Percentiles rank a stretch among this genome's conserved stretches.
These are phyloP conservation scores for Globisporangium cederbergense DNA, from an alignment of 352 stramenopile genomes.

Conservation along the genomic window DNA sequence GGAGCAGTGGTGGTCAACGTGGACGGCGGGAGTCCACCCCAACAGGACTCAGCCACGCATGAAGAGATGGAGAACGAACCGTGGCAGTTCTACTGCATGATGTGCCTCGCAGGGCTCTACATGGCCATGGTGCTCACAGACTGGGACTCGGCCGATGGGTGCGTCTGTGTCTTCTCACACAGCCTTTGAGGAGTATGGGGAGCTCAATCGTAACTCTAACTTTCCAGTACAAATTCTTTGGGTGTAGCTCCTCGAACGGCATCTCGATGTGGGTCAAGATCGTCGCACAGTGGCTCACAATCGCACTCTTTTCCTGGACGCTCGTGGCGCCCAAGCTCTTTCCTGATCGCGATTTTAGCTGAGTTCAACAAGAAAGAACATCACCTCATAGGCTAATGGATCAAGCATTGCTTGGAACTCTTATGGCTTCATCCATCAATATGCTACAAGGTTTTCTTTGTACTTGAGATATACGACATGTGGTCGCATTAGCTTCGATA, in stretches of 20 bases:
- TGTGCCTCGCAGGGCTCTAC: constrained; percentile 90
- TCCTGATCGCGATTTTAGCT: constrained; percentile 90
- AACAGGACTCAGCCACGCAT: background rate
- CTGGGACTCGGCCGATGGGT: constrained; percentile 87
- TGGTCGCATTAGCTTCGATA: too few species aligned
- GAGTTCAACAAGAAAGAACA: background rate
- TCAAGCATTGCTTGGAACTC: too few species aligned
- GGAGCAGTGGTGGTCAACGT: constrained; percentile 47
- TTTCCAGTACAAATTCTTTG: background rate
- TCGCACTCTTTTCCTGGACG: constrained; percentile 94
- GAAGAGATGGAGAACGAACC: constrained; percentile 38
- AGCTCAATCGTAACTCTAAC: too few species aligned
- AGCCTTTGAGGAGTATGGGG: too few species aligned
- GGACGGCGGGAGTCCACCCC: background rate
- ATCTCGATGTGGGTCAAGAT: constrained; percentile 97
- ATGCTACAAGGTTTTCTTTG: too few species aligned
- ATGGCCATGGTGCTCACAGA: constrained; percentile 94
- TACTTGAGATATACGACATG: too few species aligned
- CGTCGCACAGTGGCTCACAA: constrained; percentile 91
- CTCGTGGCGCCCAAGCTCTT: constrained; percentile 93
- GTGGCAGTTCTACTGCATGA: constrained; percentile 94
- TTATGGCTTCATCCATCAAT: too few species aligned
- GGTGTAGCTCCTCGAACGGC: constrained; percentile 40
- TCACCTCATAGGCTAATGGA: too few species aligned
- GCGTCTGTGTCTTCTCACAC: constrained; percentile 13